Evolutionary conservation across 345 rosid genomes (phyloP), one percentile per base, ranked within the genome.

Genomic region (Passiflora organensis): DNA sequence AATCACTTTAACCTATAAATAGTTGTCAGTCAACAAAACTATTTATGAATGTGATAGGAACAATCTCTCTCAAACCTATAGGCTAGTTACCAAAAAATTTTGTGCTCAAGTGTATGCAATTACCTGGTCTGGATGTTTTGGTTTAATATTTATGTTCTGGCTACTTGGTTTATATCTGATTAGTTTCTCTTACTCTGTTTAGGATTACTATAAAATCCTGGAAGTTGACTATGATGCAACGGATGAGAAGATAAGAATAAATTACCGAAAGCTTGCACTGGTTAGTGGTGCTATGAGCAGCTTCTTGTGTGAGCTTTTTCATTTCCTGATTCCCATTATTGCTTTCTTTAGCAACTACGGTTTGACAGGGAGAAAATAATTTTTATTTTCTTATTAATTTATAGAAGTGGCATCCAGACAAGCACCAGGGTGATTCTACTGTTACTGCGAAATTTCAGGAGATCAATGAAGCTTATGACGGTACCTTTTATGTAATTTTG

Each of bases 401-500:
- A 25, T 51, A 87, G 91, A 84, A 82, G 75, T 87, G 91, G 91
- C 95, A 87, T 69, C 91, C 95, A 41, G 95, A 84, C 71, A 84
- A 87, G 63, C 91, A 84, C 83, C 73, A 79, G 64, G 87, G 81
- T 25, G 91, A 84, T 76, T 66, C 23, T 74, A 77, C 75, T 63
- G 80, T 75, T 63, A 82, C 89, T 16, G 76, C 80, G 37, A 87
- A 75, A 53, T 87, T 87, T 65, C 85, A 82, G 65, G 85, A 87
- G 85, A 87, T 87, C 14, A 87, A 79, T 42, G 91, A 87, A 74
- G 91, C 95, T 60, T 84, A 87, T 58, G 72, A 39, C 23, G 91
- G 95, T 84, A 70, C 59, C 44, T 47, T 49, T 43, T n/a, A 25
- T 46, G 13, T 4, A 11, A 1, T 42, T 14, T 17, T 32, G 45